A percentile compares a stretch with the other conserved stretches of the same genome.
phyloP scores from a whole-genome alignment of 2,329 filamentous ascomycete genomes.

The Botrytis medusae region DNA sequence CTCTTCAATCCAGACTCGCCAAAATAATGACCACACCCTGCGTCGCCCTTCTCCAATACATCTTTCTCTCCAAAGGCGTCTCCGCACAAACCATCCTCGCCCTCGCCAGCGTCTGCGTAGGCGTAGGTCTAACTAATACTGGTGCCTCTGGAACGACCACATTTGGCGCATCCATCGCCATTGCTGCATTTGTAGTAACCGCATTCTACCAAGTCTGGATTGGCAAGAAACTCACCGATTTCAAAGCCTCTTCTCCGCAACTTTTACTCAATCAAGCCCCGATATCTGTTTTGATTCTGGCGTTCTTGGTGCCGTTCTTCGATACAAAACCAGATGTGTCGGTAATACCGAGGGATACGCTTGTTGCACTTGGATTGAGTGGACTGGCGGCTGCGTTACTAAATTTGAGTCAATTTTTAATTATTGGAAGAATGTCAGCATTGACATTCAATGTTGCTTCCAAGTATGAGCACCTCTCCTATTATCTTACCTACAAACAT shows the following conservation, averaged over 20 bases:
- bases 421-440: slow-evolving; percentile 39
- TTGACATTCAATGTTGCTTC: slow-evolving; percentile 39
- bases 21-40: slow-evolving; percentile 51
- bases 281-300: slow-evolving; percentile 46
- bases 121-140: slow-evolving; percentile 47
- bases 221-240: slow-evolving; percentile 49
- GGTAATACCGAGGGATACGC: slow-evolving; percentile 42
- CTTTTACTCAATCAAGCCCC: slow-evolving; percentile 48
- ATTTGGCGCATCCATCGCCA: slow-evolving; percentile 46
- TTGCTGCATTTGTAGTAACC: slow-evolving; percentile 46
- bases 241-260: slow-evolving; percentile 45
- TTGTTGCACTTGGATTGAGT: slow-evolving; percentile 44
- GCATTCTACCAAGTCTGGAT: slow-evolving; percentile 51
- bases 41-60: slow-evolving; percentile 47
- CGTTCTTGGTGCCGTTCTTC: slow-evolving; percentile 46
- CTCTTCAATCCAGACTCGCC: slow-evolving; percentile 39
- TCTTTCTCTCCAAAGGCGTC: slow-evolving; percentile 45
- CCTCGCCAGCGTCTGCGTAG: slow-evolving; percentile 45
- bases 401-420: slow-evolving; percentile 44
- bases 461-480: slow-evolving; percentile 30
- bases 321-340: slow-evolving; percentile 40
- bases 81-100: slow-evolving; percentile 44
- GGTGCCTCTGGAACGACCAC: slow-evolving; percentile 42
- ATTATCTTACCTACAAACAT: not conserved
- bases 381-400: slow-evolving; percentile 45